phyloP scores from a whole-genome alignment of 2,329 filamentous ascomycete genomes.

The Ophiocordyceps camponoti-leonardi region DNA sequence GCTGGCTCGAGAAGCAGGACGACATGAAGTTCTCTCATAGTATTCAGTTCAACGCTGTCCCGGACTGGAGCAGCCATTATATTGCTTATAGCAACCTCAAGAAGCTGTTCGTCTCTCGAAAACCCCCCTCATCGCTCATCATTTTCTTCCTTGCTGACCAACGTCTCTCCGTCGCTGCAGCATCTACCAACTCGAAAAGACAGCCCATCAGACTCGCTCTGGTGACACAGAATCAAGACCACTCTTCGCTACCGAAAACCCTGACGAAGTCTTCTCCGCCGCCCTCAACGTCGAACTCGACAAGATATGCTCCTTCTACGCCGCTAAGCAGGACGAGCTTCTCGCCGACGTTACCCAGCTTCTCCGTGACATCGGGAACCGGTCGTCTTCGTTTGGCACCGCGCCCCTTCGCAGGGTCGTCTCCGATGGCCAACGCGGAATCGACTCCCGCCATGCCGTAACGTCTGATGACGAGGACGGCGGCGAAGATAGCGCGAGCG shows the following conservation, averaged over 20 bases:
- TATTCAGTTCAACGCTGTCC: constrained; percentile 97
- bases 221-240: constrained; percentile 73
- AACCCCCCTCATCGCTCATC: too few relatives aligned
- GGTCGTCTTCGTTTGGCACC: constrained; percentile 28
- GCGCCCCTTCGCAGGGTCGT: constrained; percentile 17
- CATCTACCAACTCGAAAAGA: constrained; percentile 90
- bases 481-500: constrained; percentile 39
- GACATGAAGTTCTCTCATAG: constrained; percentile 99
- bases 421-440: constrained; percentile 9
- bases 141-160: background rate
- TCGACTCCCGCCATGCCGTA: constrained; percentile 4
- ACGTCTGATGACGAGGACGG: constrained; percentile 33
- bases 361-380: constrained; percentile 55
- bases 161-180: constrained; percentile 24
- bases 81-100: constrained; percentile 98
- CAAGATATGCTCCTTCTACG: constrained; percentile 85
- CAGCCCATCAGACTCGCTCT: constrained; percentile 43
- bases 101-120: constrained; percentile 72
- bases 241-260: constrained; percentile 55
- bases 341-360: constrained; percentile 64
- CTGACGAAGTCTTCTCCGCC: constrained; percentile 65
- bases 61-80: constrained; percentile 98
- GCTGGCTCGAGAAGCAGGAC: constrained; percentile 54
- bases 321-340: constrained; percentile 76
- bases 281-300: constrained; percentile 80